phyloP scores from a whole-genome alignment of 176 grass and related monocot genomes.

The Juncus inflexus region DNA sequence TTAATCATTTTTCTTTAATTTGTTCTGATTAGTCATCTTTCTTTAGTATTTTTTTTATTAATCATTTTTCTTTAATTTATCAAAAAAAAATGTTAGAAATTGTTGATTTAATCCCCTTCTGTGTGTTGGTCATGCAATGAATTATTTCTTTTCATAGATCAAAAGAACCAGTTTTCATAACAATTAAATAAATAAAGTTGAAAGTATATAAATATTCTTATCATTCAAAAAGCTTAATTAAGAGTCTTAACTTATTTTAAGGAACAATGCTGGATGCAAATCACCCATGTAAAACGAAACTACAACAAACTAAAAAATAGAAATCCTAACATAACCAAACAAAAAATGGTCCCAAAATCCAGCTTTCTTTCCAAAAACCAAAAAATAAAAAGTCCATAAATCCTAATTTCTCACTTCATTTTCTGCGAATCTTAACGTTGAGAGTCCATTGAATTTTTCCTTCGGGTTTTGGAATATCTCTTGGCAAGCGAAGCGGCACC shows the following conservation, averaged over 20 bases:
- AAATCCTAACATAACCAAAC: too few species aligned
- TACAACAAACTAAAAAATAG: too few species aligned
- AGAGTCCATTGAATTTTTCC: conserved; percentile 86
- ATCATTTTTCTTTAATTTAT: conserved; percentile 1
- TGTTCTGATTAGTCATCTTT: neutral
- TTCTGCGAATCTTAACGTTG: conserved; percentile 76
- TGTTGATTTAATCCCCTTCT: neutral
- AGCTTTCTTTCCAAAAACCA: conserved; percentile 7
- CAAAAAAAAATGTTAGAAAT: neutral
- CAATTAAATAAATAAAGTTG: too few species aligned
- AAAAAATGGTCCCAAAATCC: too few species aligned
- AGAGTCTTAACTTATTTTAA: too few species aligned
- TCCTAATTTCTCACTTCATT: conserved; percentile 26
- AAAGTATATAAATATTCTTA: too few species aligned
- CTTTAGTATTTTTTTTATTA: neutral
- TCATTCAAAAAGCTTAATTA: too few species aligned
- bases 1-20: conserved; percentile 1
- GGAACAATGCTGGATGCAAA: too few species aligned
- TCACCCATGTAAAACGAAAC: too few species aligned
- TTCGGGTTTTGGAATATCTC: conserved; percentile 69
- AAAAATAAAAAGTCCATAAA: neutral
- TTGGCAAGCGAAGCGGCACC: conserved; percentile 71
- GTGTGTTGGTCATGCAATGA: too few species aligned
- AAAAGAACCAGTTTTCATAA: too few species aligned
- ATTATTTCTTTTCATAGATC: too few species aligned